A percentile compares a stretch with the other conserved stretches of the same genome.
Conservation (phyloP, 2,329 filamentous ascomycete genomes). For the Aaosphaeria pasadenensis region DNA sequence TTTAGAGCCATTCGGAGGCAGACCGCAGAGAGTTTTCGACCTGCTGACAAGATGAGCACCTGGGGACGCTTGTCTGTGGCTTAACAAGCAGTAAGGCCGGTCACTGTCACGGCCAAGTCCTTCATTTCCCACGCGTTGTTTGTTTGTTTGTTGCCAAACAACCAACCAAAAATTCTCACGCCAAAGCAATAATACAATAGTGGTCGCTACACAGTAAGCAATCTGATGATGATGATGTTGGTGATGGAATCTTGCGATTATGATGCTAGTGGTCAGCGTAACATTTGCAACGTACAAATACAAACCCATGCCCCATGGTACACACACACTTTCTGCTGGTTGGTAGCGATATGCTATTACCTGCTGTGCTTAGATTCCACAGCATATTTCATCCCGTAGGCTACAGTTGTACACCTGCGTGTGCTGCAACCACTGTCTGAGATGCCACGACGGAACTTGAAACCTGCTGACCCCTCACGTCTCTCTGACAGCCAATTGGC, state of each 20-base stretch:
- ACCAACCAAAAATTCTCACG: neutral
- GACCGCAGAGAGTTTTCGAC: neutral
- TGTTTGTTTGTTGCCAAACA: slow-evolving; percentile 5
- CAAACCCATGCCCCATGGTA: too few relatives aligned
- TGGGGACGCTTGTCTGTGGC: slow-evolving; percentile 25
- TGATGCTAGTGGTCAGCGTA: too few relatives aligned
- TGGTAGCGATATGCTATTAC: slow-evolving; percentile 4
- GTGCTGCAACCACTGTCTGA: slow-evolving; percentile 14
- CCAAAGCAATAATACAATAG: neutral
- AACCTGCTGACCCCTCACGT: slow-evolving; percentile 19
- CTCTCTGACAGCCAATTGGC: slow-evolving; percentile 4
- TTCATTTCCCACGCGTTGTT: slow-evolving; percentile 41
- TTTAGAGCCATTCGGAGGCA: neutral
- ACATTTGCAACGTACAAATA: too few relatives aligned
- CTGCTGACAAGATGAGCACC: neutral
- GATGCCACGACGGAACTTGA: slow-evolving; percentile 7
- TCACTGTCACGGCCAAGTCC: slow-evolving; percentile 20
- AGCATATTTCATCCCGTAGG: slow-evolving; percentile 13
- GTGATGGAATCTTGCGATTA: neutral
- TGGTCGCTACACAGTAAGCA: too few relatives aligned
- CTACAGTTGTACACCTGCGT: slow-evolving; percentile 21
- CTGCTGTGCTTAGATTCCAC: slow-evolving; percentile 19
- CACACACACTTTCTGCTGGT: neutral
- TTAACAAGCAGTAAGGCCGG: slow-evolving; percentile 8
- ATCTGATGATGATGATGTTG: too few relatives aligned